phyloP scores from a whole-genome alignment of 148 eudicot genomes.

The Rhododendron simsii region DNA sequence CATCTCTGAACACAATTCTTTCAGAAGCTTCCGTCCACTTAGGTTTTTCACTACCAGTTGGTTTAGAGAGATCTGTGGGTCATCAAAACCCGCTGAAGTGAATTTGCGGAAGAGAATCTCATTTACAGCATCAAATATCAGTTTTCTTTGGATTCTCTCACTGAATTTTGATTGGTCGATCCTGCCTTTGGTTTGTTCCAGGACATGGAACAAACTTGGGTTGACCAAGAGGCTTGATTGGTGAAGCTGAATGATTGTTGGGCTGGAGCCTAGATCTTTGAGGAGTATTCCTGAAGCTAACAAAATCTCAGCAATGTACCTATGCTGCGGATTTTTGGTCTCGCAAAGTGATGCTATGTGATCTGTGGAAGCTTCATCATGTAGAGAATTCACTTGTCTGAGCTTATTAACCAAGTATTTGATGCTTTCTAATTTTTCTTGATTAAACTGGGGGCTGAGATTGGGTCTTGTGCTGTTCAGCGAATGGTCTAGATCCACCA shows the following conservation, averaged over 20 bases:
- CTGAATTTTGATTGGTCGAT: slow-evolving; percentile 17
- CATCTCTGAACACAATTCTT: slow-evolving; percentile 45
- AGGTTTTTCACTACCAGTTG: slow-evolving; percentile 13
- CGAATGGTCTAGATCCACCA: slow-evolving; percentile 20
- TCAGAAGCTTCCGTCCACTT: slow-evolving; percentile 41
- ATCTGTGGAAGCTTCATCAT: slow-evolving; percentile 19
- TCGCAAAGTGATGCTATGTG: slow-evolving; percentile 18
- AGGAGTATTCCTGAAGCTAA: slow-evolving; percentile 50
- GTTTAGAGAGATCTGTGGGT: slow-evolving; percentile 19
- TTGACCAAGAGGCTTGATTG: slow-evolving; percentile 40
- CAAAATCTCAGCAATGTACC: slow-evolving; percentile 50
- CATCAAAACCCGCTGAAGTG: slow-evolving; percentile 23
- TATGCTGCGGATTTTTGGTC: slow-evolving; percentile 30
- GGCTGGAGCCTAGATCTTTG: slow-evolving; percentile 28
- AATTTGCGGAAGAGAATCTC: slow-evolving; percentile 45
- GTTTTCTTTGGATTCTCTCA: slow-evolving; percentile 34
- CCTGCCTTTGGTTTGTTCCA: slow-evolving; percentile 49
- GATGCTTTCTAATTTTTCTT: slow-evolving; percentile 26
- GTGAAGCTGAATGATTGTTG: slow-evolving; percentile 21
- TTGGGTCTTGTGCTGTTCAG: slow-evolving; percentile 22
- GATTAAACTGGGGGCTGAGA: slow-evolving; percentile 15
- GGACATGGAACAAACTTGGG: slow-evolving; percentile 55
- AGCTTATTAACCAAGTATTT: slow-evolving; percentile 34
- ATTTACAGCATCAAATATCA: slow-evolving; percentile 62
- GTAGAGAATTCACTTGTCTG: slow-evolving; percentile 23